A percentile compares a stretch with the other conserved stretches of the same genome.
phyloP scores from a whole-genome alignment of 106 monocot species.

The Platanthera guangdongensis region DNA sequence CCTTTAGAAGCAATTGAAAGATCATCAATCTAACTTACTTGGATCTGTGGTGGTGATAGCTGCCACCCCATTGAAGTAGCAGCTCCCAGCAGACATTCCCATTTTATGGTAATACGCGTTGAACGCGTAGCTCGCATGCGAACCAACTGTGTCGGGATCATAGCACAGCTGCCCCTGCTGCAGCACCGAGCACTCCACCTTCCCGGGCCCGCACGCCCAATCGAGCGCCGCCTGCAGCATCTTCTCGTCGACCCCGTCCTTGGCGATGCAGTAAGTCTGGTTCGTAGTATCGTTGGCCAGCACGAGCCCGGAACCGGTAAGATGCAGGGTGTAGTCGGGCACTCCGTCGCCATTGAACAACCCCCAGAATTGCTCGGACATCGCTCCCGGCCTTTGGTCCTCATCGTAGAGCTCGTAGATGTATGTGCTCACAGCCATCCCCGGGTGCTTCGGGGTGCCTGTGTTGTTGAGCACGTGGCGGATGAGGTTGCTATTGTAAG shows the following conservation, averaged over 20 bases:
- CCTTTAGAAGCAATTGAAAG: not conserved
- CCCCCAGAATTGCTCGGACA: slow-evolving; percentile 87
- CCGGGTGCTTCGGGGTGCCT: slow-evolving; percentile 92
- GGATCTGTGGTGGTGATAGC: slow-evolving; percentile 86
- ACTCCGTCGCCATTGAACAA: slow-evolving; percentile 61
- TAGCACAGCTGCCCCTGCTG: slow-evolving; percentile 73
- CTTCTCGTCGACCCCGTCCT: slow-evolving; percentile 67
- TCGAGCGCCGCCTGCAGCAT: slow-evolving; percentile 96
- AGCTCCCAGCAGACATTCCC: slow-evolving; percentile 86
- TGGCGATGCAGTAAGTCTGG: slow-evolving; percentile 71
- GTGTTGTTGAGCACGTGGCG: slow-evolving; percentile 77
- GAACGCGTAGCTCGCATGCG: slow-evolving; percentile 84
- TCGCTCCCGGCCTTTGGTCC: slow-evolving; percentile 62
- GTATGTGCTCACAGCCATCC: slow-evolving; percentile 63
- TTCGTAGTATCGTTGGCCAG: slow-evolving; percentile 85
- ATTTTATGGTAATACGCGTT: slow-evolving; percentile 82
- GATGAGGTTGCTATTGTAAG: slow-evolving; percentile 91
- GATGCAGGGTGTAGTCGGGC: slow-evolving; percentile 64
- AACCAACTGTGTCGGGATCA: slow-evolving; percentile 66
- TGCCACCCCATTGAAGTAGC: slow-evolving; percentile 94
- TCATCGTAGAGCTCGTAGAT: slow-evolving; percentile 95
- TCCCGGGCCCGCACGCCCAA: slow-evolving; percentile 95
- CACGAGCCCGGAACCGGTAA: slow-evolving; percentile 62
- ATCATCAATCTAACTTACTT: slow-evolving; percentile 35
- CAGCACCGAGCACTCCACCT: slow-evolving; percentile 82